These are phyloP conservation scores for Skeletonema tropicum DNA, from an alignment of 108 stramenopile genomes.

Conservation along the genomic window DNA sequence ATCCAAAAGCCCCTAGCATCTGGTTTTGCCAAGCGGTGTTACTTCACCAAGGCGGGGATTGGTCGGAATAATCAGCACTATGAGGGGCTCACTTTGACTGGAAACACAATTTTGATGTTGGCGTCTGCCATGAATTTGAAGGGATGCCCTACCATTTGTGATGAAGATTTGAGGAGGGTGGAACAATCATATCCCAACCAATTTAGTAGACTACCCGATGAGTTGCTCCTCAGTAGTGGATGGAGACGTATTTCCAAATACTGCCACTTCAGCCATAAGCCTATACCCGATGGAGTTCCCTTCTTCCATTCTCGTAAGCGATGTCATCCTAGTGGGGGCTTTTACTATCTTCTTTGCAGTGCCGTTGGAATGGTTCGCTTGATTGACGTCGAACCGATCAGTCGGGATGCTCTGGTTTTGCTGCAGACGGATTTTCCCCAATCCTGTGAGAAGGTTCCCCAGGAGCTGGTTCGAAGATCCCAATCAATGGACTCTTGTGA, in stretches of 20 bases:
- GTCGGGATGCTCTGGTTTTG: conserved; percentile 74
- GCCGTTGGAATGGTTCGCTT: conserved; percentile 85
- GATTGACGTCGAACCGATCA: conserved; percentile 88
- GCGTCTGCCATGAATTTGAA: conserved; percentile 88
- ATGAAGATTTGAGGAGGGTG: conserved; percentile 87
- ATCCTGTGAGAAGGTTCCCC: conserved; percentile 78
- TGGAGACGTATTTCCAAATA: conserved; percentile 88
- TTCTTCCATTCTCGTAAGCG: conserved; percentile 74
- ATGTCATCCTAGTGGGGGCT: conserved; percentile 85
- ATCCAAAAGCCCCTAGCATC: conserved; percentile 70
- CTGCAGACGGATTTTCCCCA: conserved; percentile 86
- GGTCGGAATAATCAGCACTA: conserved; percentile 84
- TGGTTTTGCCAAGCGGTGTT: conserved; percentile 85
- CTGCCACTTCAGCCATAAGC: conserved; percentile 87
- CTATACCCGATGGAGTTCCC: conserved; percentile 63
- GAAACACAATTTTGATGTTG: conserved; percentile 87
- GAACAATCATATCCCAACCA: conserved; percentile 89
- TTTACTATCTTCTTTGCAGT: conserved; percentile 77
- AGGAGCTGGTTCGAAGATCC: conserved; percentile 69
- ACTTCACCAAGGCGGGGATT: conserved; percentile 89
- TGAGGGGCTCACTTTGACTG: conserved; percentile 84
- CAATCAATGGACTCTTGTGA: conserved; percentile 80
- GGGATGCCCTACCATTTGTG: conserved; percentile 92
- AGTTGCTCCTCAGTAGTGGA: conserved; percentile 75
- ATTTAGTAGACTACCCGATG: conserved; percentile 84